A percentile compares a stretch with the other conserved stretches of the same genome.
Conservation (phyloP, 306 rosid genomes). For the Fragaria iinumae region DNA sequence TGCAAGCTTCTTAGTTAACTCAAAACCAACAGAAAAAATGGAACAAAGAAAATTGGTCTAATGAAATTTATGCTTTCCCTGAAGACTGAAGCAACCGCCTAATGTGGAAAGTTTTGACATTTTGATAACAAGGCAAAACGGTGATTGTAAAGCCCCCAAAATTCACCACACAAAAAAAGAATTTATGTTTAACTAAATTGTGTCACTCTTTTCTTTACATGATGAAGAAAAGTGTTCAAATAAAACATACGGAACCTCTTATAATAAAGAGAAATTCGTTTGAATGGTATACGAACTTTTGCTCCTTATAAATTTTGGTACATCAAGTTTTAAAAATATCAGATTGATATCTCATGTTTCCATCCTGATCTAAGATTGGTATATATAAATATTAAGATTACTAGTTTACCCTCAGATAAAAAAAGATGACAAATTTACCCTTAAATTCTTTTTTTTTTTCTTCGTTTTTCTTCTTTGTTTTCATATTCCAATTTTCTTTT, state of each 20-base stretch:
- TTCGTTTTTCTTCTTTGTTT: too few relatives aligned
- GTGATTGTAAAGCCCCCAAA: not conserved
- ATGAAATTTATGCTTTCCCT: not conserved
- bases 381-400: too few relatives aligned
- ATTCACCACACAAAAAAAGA: not conserved
- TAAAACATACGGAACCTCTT: not conserved
- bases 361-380: too few relatives aligned
- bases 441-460: too few relatives aligned
- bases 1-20: not conserved
- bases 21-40: not conserved
- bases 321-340: too few relatives aligned
- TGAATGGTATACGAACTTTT: too few relatives aligned
- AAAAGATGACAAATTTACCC: too few relatives aligned
- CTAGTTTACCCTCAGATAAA: too few relatives aligned
- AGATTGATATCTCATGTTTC: too few relatives aligned
- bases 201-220: not conserved
- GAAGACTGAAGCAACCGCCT: not conserved
- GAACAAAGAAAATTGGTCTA: not conserved
- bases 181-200: not conserved
- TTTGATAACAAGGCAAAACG: not conserved
- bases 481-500: too few relatives aligned
- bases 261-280: too few relatives aligned
- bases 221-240: not conserved
- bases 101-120: not conserved
- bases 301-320: too few relatives aligned